Percentiles rank a stretch among this genome's conserved stretches.
Evolutionary conservation across 495 filamentous ascomycete species (phyloP).

Genomic region (Penicillium arizonense): DNA sequence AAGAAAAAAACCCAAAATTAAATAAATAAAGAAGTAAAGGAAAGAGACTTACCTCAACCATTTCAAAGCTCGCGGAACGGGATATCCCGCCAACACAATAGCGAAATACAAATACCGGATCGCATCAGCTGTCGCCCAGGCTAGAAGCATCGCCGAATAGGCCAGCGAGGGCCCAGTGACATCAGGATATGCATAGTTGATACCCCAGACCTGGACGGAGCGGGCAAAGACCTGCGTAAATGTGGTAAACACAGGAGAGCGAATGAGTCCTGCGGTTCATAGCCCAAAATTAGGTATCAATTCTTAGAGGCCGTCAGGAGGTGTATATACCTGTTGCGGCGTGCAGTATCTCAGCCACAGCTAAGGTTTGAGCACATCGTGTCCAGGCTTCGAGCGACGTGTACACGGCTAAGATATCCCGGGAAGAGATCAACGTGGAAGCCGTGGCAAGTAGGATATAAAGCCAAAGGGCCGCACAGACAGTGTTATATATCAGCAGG

Average conservation of each 20-base stretch:
- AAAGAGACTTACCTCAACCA: constrained; percentile 37
- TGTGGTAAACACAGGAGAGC: constrained; percentile 52
- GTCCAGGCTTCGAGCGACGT: constrained; percentile 28
- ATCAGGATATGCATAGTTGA: constrained; percentile 41
- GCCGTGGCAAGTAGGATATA: constrained; percentile 32
- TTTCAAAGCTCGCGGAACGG: constrained; percentile 33
- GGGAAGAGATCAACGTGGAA: constrained; percentile 3
- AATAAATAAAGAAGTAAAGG: background rate
- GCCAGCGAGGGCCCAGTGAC: constrained; percentile 27
- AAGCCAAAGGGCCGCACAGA: constrained; percentile 66
- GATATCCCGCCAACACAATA: constrained; percentile 24
- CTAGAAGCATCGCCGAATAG: constrained; percentile 50
- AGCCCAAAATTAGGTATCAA: constrained; percentile 1
- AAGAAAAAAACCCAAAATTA: no score
- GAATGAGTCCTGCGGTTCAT: constrained; percentile 40
- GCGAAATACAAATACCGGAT: constrained; percentile 55
- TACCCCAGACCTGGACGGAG: constrained; percentile 53
- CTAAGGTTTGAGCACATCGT: constrained; percentile 30
- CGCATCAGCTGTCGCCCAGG: constrained; percentile 51
- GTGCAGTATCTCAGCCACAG: constrained; percentile 31
- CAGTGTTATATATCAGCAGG: constrained; percentile 71
- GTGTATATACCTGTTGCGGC: constrained; percentile 47
- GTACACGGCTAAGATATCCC: constrained; percentile 17
- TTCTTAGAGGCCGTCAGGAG: constrained; percentile 8
- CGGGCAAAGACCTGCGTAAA: constrained; percentile 53